phyloP scores from a whole-genome alignment of 106 monocot genomes.

The Posidonia australis region DNA sequence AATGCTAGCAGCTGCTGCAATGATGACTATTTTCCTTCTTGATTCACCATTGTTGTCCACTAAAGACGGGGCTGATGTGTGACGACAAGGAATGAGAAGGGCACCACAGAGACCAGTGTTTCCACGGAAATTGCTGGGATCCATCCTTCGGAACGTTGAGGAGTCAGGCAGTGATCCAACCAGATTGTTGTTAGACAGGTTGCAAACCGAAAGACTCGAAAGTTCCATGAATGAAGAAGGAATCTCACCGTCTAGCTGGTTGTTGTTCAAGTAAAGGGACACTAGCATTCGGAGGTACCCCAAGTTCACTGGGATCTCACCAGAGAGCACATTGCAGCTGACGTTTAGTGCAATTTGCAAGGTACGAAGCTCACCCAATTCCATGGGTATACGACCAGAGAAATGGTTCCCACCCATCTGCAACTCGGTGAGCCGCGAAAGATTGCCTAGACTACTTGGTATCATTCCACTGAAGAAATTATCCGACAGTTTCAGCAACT shows the following conservation, averaged over 20 bases:
- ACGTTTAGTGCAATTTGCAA: slow-evolving; percentile 88
- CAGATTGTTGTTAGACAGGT: slow-evolving; percentile 85
- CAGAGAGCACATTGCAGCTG: slow-evolving; percentile 79
- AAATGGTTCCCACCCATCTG: slow-evolving; percentile 89
- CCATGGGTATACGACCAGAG: slow-evolving; percentile 60
- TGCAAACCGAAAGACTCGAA: slow-evolving; percentile 63
- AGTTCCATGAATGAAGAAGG: slow-evolving; percentile 63
- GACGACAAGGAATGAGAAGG: no score
- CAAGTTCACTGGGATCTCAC: slow-evolving; percentile 58
- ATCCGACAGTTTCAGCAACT: slow-evolving; percentile 64
- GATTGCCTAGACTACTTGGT: slow-evolving; percentile 58
- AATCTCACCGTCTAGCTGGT: slow-evolving; percentile 71
- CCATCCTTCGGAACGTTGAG: slow-evolving; percentile 51
- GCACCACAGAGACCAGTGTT: slow-evolving; percentile 87
- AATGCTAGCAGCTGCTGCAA: slow-evolving; percentile 57
- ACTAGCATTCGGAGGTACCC: slow-evolving; percentile 72
- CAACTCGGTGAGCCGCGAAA: slow-evolving; percentile 68
- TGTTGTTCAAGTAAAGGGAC: slow-evolving; percentile 72
- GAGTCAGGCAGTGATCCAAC: slow-evolving; percentile 59
- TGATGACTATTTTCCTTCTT: slow-evolving; percentile 46
- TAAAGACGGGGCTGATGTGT: no score
- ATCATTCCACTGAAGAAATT: slow-evolving; percentile 58
- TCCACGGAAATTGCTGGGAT: slow-evolving; percentile 50
- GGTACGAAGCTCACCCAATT: slow-evolving; percentile 66
- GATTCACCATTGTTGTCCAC: no score